These are phyloP conservation scores for Tephrocybe sp. DNA, from an alignment of 768 basidiomycete species.

Conservation along the genomic window DNA sequence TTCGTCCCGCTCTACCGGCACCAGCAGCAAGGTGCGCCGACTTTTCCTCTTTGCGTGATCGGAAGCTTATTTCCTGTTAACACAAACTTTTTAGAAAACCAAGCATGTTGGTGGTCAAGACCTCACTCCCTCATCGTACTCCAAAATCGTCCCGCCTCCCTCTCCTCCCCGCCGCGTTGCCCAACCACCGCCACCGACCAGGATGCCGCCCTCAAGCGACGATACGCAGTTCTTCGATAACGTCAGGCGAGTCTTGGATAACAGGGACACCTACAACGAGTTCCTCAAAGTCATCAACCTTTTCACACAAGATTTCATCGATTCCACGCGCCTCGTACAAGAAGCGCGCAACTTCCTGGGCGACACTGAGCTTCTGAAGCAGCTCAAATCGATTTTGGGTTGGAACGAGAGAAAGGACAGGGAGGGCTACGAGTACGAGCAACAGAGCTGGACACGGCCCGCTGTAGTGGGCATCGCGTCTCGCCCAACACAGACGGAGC, in stretches of 20 bases:
- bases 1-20: conserved; percentile 27
- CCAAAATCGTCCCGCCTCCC: conserved; percentile 33
- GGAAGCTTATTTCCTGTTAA: background rate
- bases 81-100: conserved; percentile 32
- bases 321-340: conserved; percentile 77
- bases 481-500: conserved; percentile 60
- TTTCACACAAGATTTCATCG: conserved; percentile 92
- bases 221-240: conserved; percentile 89
- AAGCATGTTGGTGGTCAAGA: conserved; percentile 39
- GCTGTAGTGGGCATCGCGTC: conserved; percentile 36
- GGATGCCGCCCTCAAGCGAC: conserved; percentile 29
- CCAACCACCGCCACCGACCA: conserved; percentile 25
- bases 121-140: conserved; percentile 34
- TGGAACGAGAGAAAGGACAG: conserved; percentile 77
- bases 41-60: background rate
- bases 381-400: conserved; percentile 83
- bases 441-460: conserved; percentile 50
- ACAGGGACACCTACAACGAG: conserved; percentile 83
- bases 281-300: conserved; percentile 94
- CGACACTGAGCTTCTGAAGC: conserved; percentile 74
- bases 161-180: conserved; percentile 22
- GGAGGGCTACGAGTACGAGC: conserved; percentile 47
- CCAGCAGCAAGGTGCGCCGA: conserved; percentile 36
- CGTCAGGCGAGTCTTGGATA: conserved; percentile 71
- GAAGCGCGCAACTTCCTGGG: conserved; percentile 75